Percentiles rank a stretch among this genome's conserved stretches.
Conservation (phyloP, 164 flowering plant genomes). For the Brasenia schreberi region DNA sequence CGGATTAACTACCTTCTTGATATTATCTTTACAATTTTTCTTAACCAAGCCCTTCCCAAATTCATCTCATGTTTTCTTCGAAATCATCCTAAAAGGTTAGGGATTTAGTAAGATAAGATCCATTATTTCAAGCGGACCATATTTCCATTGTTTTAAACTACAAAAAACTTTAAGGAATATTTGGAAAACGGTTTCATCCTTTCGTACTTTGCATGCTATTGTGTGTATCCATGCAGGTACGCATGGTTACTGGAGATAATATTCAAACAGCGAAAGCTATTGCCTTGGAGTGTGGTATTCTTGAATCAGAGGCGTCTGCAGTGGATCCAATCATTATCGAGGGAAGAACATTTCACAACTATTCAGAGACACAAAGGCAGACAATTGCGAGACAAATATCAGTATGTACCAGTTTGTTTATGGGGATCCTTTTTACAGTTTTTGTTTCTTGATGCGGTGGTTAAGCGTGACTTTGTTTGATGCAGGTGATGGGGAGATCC, state of each 20-base stretch:
- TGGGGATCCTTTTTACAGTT: background rate
- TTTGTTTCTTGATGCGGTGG: background rate
- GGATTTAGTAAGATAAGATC: no score
- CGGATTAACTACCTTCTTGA: no score
- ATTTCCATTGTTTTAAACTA: no score
- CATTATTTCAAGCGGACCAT: no score
- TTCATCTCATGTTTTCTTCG: no score
- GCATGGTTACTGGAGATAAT: constrained; percentile 98
- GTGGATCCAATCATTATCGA: constrained; percentile 59
- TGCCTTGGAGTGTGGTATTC: constrained; percentile 90
- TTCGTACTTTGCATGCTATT: no score
- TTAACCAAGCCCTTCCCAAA: no score
- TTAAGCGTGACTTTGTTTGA: background rate
- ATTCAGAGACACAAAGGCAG: constrained; percentile 37
- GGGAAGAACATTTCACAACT: constrained; percentile 55
- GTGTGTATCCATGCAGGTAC: constrained; percentile 36
- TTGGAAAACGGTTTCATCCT: no score
- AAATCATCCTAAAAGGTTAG: no score
- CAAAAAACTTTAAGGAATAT: no score
- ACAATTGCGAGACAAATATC: constrained; percentile 52
- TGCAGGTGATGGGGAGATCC: constrained; percentile 93
- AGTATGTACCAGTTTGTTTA: constrained; percentile 24
- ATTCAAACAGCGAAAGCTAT: constrained; percentile 87
- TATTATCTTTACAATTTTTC: no score
- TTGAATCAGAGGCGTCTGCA: constrained; percentile 32